These are phyloP conservation scores for Huntiella savannae DNA, from an alignment of 2,329 filamentous ascomycete genomes.

Conservation along the genomic window DNA sequence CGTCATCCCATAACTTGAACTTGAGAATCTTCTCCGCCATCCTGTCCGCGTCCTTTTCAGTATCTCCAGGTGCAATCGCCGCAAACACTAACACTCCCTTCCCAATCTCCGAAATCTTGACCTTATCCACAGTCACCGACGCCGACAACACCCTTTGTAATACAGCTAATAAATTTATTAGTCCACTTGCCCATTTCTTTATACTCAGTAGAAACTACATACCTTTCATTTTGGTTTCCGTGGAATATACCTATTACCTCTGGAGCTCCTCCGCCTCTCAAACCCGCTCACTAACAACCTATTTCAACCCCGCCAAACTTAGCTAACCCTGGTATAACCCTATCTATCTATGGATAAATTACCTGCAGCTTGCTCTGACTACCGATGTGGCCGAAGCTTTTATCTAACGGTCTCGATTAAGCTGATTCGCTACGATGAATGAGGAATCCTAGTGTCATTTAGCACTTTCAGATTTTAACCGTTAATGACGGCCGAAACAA, in stretches of 20 bases:
- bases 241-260: neutral
- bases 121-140: slow-evolving; percentile 83
- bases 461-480: too few species aligned
- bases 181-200: neutral
- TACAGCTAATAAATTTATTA: slow-evolving; percentile 43
- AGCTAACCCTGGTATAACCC: neutral
- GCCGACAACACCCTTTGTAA: slow-evolving; percentile 87
- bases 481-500: too few species aligned
- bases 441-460: too few species aligned
- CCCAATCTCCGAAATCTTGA: slow-evolving; percentile 78
- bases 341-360: neutral
- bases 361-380: too few species aligned
- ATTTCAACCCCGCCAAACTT: neutral
- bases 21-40: slow-evolving; percentile 76
- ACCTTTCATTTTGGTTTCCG: slow-evolving; percentile 10
- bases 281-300: neutral
- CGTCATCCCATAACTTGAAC: slow-evolving; percentile 80
- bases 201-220: neutral
- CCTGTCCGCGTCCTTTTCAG: slow-evolving; percentile 66
- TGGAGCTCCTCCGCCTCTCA: neutral
- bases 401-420: too few species aligned
- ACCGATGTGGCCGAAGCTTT: too few species aligned
- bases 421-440: too few species aligned
- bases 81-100: slow-evolving; percentile 82
- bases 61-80: slow-evolving; percentile 78